Evolutionary conservation across 768 basidiomycete genomes (phyloP).

Genomic region (Dacryopinax primogenitus): DNA sequence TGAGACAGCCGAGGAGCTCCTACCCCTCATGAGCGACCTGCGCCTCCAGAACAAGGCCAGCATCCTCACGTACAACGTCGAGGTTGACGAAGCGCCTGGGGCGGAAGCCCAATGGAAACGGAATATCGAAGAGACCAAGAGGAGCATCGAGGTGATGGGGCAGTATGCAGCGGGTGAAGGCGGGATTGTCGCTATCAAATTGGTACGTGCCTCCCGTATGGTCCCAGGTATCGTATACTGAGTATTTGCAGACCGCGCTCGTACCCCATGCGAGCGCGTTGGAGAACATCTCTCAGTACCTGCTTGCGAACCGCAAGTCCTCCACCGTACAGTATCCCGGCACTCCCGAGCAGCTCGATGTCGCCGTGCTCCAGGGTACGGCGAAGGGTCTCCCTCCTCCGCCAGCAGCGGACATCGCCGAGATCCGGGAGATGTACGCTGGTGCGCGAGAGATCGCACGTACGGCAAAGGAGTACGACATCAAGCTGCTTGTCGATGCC

Average conservation of each 20-base stretch:
- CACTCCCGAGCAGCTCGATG: conserved; percentile 45
- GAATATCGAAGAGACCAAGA: conserved; percentile 62
- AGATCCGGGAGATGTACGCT: conserved; percentile 47
- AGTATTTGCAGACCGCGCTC: conserved; percentile 45
- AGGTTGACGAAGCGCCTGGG: conserved; percentile 55
- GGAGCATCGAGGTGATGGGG: conserved; percentile 63
- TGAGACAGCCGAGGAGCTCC: conserved; percentile 56
- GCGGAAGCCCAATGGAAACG: conserved; percentile 35
- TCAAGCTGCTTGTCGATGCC: conserved; percentile 70
- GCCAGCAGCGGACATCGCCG: conserved; percentile 42
- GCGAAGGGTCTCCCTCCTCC: conserved; percentile 24
- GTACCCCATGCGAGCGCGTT: conserved; percentile 50
- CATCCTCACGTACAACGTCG: conserved; percentile 73
- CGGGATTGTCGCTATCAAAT: conserved; percentile 60
- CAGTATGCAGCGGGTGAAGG: conserved; percentile 65
- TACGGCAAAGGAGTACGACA: conserved; percentile 45
- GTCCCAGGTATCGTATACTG: neutral
- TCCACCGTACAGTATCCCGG: conserved; percentile 52
- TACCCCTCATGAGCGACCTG: conserved; percentile 50
- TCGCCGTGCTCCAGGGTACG: conserved; percentile 25
- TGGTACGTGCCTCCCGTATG: conserved; percentile 36
- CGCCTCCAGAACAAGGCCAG: conserved; percentile 58
- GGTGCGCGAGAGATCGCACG: conserved; percentile 54
- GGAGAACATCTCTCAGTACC: conserved; percentile 46
- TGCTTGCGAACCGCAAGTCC: conserved; percentile 26